Percentiles rank a stretch among this genome's conserved stretches.
Conservation (phyloP, 2,329 filamentous ascomycete genomes). For the Plenodomus biglobosus region DNA sequence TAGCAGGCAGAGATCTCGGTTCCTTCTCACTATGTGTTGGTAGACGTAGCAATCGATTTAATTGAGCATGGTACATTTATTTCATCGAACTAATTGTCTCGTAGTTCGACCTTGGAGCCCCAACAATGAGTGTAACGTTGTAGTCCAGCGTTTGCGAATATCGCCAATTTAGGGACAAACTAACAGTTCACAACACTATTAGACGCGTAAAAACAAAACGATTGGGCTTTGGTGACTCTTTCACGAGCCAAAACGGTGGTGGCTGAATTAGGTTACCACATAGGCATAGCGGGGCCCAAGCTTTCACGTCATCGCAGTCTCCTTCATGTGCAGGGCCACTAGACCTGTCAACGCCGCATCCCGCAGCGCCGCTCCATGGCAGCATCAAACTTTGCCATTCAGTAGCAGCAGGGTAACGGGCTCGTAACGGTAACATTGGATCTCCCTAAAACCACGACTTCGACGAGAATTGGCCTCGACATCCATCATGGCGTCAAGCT, state of each 20-base stretch:
- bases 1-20: neutral
- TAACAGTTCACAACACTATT: neutral
- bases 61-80: neutral
- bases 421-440: slow-evolving; percentile 3
- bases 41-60: neutral
- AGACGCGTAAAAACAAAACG: neutral
- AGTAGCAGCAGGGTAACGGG: neutral
- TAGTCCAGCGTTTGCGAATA: no score
- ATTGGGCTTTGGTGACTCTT: neutral
- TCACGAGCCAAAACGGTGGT: neutral
- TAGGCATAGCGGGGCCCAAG: neutral
- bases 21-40: neutral
- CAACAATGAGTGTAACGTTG: no score
- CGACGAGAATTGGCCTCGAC: neutral
- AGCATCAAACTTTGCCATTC: slow-evolving; percentile 9
- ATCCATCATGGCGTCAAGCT: slow-evolving; percentile 38
- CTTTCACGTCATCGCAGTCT: neutral
- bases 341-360: slow-evolving; percentile 12
- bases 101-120: no score
- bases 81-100: no score
- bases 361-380: slow-evolving; percentile 15
- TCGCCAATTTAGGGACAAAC: no score
- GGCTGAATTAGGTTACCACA: neutral
- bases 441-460: neutral
- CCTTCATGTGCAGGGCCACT: neutral